These are phyloP conservation scores for Pleoardoris graminearum DNA, from an alignment of 2,329 filamentous ascomycete genomes.

Conservation along the genomic window DNA sequence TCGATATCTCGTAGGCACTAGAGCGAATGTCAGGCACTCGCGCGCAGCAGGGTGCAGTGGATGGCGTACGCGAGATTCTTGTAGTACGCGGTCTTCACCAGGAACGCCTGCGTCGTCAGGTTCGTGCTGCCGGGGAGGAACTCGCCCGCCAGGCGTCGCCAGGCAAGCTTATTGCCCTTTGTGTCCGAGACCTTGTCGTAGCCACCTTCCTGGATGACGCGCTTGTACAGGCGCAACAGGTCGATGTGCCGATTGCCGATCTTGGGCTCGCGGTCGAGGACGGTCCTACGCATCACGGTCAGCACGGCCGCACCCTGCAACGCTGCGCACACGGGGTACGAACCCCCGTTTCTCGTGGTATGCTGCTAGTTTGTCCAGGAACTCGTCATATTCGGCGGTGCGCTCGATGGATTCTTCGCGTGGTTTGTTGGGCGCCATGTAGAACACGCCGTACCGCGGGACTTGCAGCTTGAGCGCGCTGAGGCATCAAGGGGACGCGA, in stretches of 20 bases:
- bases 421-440: slow-evolving; percentile 51
- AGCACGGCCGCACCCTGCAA: slow-evolving; percentile 22
- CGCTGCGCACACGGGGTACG: slow-evolving; percentile 26
- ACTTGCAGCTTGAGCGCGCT: slow-evolving; percentile 19
- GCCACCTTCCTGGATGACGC: slow-evolving; percentile 75
- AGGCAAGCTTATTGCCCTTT: slow-evolving; percentile 79
- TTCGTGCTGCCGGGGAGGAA: slow-evolving; percentile 76
- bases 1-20: slow-evolving; percentile 79
- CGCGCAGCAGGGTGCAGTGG: slow-evolving; percentile 2
- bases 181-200: slow-evolving; percentile 75
- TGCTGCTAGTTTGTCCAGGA: slow-evolving; percentile 71
- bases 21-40: slow-evolving; percentile 15
- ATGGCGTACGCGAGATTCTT: slow-evolving; percentile 71
- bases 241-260: slow-evolving; percentile 77
- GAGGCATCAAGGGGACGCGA: slow-evolving; percentile 24
- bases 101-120: slow-evolving; percentile 80
- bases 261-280: slow-evolving; percentile 79
- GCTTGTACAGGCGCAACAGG: slow-evolving; percentile 75
- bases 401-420: slow-evolving; percentile 53
- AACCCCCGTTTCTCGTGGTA: slow-evolving; percentile 79
- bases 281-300: slow-evolving; percentile 56
- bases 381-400: slow-evolving; percentile 72
- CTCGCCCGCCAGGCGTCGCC: slow-evolving; percentile 77
- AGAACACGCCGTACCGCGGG: slow-evolving; percentile 40
- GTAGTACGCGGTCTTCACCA: slow-evolving; percentile 86